Evolutionary conservation across 306 rosid species (phyloP).

Genomic region (Abrus pulchellus): DNA sequence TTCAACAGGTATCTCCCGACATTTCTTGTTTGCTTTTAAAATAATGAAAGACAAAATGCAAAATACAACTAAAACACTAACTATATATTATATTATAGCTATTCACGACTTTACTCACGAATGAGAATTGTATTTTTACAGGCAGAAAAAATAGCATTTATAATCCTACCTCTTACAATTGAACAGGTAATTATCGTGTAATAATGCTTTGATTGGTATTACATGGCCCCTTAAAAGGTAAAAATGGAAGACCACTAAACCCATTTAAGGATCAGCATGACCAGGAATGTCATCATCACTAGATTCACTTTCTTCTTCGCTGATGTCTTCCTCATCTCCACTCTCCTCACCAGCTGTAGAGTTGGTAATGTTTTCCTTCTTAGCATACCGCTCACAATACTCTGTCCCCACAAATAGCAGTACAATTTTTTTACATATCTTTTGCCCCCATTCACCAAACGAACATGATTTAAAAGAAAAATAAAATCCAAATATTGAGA

Average conservation of each 20-base stretch:
- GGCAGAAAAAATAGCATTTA: conserved; percentile 43
- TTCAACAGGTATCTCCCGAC: neutral
- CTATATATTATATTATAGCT: conserved; percentile 11
- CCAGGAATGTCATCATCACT: conserved; percentile 93
- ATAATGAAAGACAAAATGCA: neutral
- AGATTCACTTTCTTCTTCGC: conserved; percentile 74
- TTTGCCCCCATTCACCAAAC: conserved; percentile 40
- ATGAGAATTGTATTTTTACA: conserved; percentile 56
- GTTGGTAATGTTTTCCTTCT: conserved; percentile 72
- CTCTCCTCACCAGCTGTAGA: conserved; percentile 77
- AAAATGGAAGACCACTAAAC: conserved; percentile 37
- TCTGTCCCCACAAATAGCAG: conserved; percentile 66
- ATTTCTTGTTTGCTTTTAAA: neutral
- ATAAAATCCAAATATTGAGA: conserved; percentile 18
- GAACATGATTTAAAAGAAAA: neutral
- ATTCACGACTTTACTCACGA: conserved; percentile 38
- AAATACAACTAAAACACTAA: conserved; percentile 20
- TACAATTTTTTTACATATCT: conserved; percentile 20
- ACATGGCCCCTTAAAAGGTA: conserved; percentile 48
- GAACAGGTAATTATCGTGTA: conserved; percentile 47
- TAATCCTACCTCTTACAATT: conserved; percentile 55
- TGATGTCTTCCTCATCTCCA: conserved; percentile 77
- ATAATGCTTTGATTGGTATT: conserved; percentile 52
- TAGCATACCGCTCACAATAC: conserved; percentile 94
- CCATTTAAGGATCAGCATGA: conserved; percentile 77